Evolutionary conservation across 2,329 filamentous ascomycete species (phyloP), one percentile per base, ranked within the genome.

Genomic region (Madurella fahalii): DNA sequence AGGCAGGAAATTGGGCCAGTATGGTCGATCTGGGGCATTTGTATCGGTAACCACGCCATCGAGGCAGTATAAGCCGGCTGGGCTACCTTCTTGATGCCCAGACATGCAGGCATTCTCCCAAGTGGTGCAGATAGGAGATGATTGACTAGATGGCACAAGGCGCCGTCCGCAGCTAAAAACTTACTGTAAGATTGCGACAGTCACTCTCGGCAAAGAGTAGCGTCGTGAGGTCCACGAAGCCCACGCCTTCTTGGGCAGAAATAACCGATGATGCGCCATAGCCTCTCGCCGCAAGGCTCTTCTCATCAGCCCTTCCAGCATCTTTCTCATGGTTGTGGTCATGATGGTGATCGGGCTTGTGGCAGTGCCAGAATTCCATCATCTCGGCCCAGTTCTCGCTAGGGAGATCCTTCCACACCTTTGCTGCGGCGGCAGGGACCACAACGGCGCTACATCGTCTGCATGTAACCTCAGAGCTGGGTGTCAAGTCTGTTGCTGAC

Each of bases 331-430:
- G 68, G n/a, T 67, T 64, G 11, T 77, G 71, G 25, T 77, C 63
- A 16, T 69, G 69, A 58, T 83, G 76, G 52, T 84, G 76, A 57
- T 85, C 79, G 1, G 95, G 94, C 71, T 97, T 97, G 71, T 99
- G 94, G 66, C 94, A 99, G 71, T 99, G 95, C 94, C 94, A 99
- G 63, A 99, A 95, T 70, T 99, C 95, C 94, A 99, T 99, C 92
- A 99, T 95, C 73, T 99, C 94, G 0, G 94, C 95, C 94, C 94
- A 99, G 66, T 96, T 93, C 64, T 95, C 91, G 66, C 91, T 96
- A 0, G 94, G 94, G 16, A 99, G 75, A 66, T 99, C 91, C 71
- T 93, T 96, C 93, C 94, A 99, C 39, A 73, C 70, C 40, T 70
- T 72, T 8, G 83, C 74, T 3, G 49, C 62, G 8, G 68, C 72